Conservation (phyloP, 306 rosid genomes). For the Calophaca sinica region DNA sequence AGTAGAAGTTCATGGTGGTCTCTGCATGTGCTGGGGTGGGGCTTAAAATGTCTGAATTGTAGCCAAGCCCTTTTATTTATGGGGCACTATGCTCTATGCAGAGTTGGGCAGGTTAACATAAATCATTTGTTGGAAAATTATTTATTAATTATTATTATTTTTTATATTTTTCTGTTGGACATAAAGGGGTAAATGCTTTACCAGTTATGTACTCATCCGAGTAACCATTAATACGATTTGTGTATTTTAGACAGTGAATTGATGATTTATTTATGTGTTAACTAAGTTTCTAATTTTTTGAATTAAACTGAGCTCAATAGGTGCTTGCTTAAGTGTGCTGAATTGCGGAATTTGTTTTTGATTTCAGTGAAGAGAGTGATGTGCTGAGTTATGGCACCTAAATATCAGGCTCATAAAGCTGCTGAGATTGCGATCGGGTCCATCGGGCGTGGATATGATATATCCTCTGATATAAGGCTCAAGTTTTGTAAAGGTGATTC, state of each 20-base stretch:
- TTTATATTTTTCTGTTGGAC: background rate
- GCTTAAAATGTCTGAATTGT: slow-evolving; percentile 13
- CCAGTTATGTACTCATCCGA: background rate
- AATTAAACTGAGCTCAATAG: slow-evolving; percentile 31
- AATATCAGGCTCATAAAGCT: slow-evolving; percentile 65
- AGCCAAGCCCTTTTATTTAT: slow-evolving; percentile 22
- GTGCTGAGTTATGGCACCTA: slow-evolving; percentile 85
- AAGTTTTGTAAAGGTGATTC: slow-evolving; percentile 85
- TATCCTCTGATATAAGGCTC: slow-evolving; percentile 77
- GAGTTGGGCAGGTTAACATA: slow-evolving; percentile 1
- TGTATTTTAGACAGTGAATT: slow-evolving; percentile 20
- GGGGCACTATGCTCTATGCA: slow-evolving; percentile 24
- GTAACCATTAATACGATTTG: slow-evolving; percentile 17
- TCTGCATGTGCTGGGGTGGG: slow-evolving; percentile 40
- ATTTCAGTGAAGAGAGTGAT: slow-evolving; percentile 56
- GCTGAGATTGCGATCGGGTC: slow-evolving; percentile 90
- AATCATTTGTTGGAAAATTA: background rate
- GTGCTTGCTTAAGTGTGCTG: slow-evolving; percentile 26
- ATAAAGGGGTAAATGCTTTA: background rate
- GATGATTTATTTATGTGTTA: slow-evolving; percentile 23
- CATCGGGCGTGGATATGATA: slow-evolving; percentile 91
- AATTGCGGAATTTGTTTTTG: slow-evolving; percentile 43
- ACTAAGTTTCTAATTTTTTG: slow-evolving; percentile 3
- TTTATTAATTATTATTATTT: background rate
- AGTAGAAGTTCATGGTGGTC: slow-evolving; percentile 17